Evolutionary conservation across 495 filamentous ascomycete genomes (phyloP), one percentile per base, ranked within the genome.

Genomic region (Pseudomonodictys pantanalensis): DNA sequence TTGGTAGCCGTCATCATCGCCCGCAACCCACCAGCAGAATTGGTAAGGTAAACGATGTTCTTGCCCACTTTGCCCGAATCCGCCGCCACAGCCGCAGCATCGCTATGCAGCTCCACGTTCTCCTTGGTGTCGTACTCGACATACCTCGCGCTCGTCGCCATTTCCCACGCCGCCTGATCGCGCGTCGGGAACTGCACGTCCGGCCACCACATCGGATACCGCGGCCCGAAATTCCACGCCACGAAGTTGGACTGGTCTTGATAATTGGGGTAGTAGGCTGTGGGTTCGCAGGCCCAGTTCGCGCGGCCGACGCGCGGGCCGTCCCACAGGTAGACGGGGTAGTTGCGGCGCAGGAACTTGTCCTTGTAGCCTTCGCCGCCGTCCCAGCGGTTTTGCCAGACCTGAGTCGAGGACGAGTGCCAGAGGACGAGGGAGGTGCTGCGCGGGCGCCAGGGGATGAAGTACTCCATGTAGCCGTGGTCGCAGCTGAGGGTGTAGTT

Each of bases 401-500:
- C 72, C 60, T 79, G 77, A 3, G 75, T 77, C 62, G 64, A 72
- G 0, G 76, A 75, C 60, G 71, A 75, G 60, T 79, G 77, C 77
- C 77, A 79, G 72, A 79, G 75, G 25, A 78, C 72, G 18, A 79
- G 62, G 43, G 68, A 71, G 5, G 76, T 77, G 39, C 63, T 67
- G n/a, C 76, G 72, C 15, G 73, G 74, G 15, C 44, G 67, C 74
- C 70, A 77, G 0, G 77, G 77, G 33, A 73, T 70, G 62, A 79
- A 79, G 63, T 79, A 79, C 61, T 79, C 77, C 49, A 79, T 65
- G 60, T 78, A 79, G 17, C 77, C 77, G 60, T 78, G 76, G 28
- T 79, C 76, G 60, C 76, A 79, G 1, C 72, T 72, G 10, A 78
- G 69, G 0, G 76, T 77, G 47, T 59, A 48, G 44, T 68, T 72